Conservation (phyloP, 2,329 filamentous ascomycete species). For the Juglanconis sp. region DNA sequence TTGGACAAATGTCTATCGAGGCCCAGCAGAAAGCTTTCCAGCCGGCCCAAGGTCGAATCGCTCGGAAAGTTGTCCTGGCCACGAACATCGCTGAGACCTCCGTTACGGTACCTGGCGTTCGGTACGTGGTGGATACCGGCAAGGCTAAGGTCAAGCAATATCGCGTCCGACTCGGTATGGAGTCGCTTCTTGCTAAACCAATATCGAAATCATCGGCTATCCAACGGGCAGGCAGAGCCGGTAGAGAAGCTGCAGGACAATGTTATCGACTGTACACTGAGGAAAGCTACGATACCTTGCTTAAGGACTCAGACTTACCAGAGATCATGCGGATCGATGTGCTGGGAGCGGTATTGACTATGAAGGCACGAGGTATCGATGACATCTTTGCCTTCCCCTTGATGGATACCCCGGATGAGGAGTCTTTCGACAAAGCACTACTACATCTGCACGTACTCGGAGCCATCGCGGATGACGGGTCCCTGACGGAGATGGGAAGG, state of each 20-base stretch:
- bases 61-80: constrained; percentile 83
- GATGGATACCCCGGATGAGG: constrained; percentile 74
- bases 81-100: constrained; percentile 99
- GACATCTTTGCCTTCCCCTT: constrained; percentile 82
- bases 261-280: constrained; percentile 90
- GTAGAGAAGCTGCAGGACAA: constrained; percentile 85
- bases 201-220: constrained; percentile 93
- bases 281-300: constrained; percentile 59
- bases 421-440: constrained; percentile 78
- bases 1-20: constrained; percentile 82
- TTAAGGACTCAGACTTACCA: constrained; percentile 74
- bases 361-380: constrained; percentile 86
- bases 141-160: constrained; percentile 95
- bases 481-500: constrained; percentile 69
- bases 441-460: constrained; percentile 76
- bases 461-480: constrained; percentile 68
- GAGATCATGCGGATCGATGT: constrained; percentile 92
- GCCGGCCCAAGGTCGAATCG: constrained; percentile 66
- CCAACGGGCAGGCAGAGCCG: constrained; percentile 86
- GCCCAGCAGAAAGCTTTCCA: constrained; percentile 85
- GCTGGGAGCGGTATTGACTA: constrained; percentile 79
- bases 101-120: constrained; percentile 89
- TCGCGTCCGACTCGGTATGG: constrained; percentile 77
- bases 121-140: constrained; percentile 87
- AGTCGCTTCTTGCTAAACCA: constrained; percentile 83